Evolutionary conservation across 805 yeast species (phyloP), one percentile per base, ranked within the genome.

Genomic region (Candida broadrunensis): DNA sequence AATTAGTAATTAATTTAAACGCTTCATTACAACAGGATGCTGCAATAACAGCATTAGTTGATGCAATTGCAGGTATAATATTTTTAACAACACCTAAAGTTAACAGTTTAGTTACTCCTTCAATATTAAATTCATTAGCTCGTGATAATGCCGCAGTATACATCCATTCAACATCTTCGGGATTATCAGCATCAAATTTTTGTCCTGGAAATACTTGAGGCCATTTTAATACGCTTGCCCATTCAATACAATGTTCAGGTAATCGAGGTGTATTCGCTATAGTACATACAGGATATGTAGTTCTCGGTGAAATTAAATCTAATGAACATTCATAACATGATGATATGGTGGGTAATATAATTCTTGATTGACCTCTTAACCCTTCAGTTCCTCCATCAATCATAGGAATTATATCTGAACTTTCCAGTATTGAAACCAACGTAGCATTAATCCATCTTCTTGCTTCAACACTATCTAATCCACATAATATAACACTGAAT

Each of bases 301-400:
- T 67, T 45, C 75, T 78, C 1, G 74, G 73, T 9, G 86, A 78
- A 32, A 89, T 67, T 59, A 95, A 75, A 43, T 83, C 85, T 39
- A 87, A 67, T 4, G 96, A 85, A 55, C 99, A 91, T 58, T 91
- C 98, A 66, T 88, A 91, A 63, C 99, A 91, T 0, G 97, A 85
- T 0, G 91, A 80, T 23, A 88, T 61, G 0, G 88, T 80, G 1
- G 99, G 98, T 14, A 89, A 63, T 29, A 91, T 88, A 12, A 88
- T 84, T 52, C 96, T 81, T 12, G 89, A 77, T 54, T 91, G 96
- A 2, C 99, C 99, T 48, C 85, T 77, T 55, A 91, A 84, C 0
- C 97, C 97, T 56, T 91, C 98, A 0, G 96, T 85, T 2, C 97
- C 99, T 3, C 97, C 97, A 58, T 91, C 99, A 13, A 93, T 80